Percentiles rank a stretch among this genome's conserved stretches.
Conservation (phyloP, 805 yeast species). For the Pichia scutulata region DNA sequence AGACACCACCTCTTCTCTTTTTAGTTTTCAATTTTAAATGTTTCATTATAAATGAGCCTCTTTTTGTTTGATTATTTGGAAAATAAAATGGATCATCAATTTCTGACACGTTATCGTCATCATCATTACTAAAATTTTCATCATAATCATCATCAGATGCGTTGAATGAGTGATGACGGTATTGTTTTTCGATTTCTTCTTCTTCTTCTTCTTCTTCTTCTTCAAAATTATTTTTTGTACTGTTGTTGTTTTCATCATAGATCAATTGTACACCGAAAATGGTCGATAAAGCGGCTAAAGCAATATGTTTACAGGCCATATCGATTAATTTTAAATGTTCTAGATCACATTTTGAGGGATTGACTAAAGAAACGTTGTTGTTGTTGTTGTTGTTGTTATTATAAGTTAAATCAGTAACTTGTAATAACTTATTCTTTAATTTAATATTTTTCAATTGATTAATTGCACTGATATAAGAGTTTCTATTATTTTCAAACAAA, state of each 20-base stretch:
- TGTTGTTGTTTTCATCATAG: background rate
- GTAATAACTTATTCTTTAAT: constrained; percentile 3
- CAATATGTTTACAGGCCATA: constrained; percentile 77
- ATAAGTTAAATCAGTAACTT: background rate
- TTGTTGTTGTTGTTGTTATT: background rate
- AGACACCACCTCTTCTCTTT: constrained; percentile 67
- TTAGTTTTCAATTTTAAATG: constrained; percentile 30
- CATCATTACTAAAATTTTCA: background rate
- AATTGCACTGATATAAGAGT: background rate
- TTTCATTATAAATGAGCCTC: constrained; percentile 5
- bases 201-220: background rate
- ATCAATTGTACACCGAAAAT: constrained; percentile 7
- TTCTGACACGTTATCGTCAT: background rate
- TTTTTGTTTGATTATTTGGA: background rate
- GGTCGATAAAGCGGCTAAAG: constrained; percentile 53
- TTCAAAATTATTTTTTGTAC: too few species aligned
- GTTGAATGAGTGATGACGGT: too few species aligned
- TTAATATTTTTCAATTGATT: constrained; percentile 1
- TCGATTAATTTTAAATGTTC: constrained; percentile 66
- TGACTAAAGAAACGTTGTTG: too few species aligned
- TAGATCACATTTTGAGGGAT: constrained; percentile 48
- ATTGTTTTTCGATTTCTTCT: too few species aligned
- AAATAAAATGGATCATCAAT: background rate
- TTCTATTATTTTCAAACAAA: constrained; percentile 19
- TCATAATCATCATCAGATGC: background rate